Percentiles rank a stretch among this genome's conserved stretches.
phyloP scores from a whole-genome alignment of 768 basidiomycete genomes.

The Trametes meyenii region DNA sequence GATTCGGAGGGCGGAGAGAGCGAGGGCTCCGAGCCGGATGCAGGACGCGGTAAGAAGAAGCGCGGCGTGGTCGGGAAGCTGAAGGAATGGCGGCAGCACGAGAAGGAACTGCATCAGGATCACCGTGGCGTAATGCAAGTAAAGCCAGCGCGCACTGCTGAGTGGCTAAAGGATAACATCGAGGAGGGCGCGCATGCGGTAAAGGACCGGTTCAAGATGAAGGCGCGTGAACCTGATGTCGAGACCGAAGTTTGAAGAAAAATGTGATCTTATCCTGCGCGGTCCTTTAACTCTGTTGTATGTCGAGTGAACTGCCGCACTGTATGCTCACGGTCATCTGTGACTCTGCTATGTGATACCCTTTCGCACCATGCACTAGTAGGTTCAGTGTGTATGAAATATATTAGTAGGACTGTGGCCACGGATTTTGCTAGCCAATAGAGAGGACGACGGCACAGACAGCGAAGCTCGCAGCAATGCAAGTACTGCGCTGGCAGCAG shows the following conservation, averaged over 20 bases:
- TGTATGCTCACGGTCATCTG: neutral
- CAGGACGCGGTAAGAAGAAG: constrained; percentile 31
- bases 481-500: too few species aligned
- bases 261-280: neutral
- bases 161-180: constrained; percentile 56
- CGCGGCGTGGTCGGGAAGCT: constrained; percentile 35
- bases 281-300: neutral
- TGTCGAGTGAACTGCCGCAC: neutral
- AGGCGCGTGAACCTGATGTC: constrained; percentile 34
- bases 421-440: too few species aligned
- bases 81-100: constrained; percentile 46
- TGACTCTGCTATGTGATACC: too few species aligned
- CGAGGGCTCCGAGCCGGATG: constrained; percentile 36
- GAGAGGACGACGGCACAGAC: too few species aligned
- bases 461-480: too few species aligned
- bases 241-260: constrained; percentile 34
- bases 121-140: constrained; percentile 69
- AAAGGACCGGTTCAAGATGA: constrained; percentile 43
- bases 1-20: constrained; percentile 28
- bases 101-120: constrained; percentile 50
- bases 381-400: too few species aligned
- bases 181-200: constrained; percentile 46
- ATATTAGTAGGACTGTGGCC: too few species aligned
- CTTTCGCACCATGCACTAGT: too few species aligned
- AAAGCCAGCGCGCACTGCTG: constrained; percentile 55